These are phyloP conservation scores for Flaveria floridana DNA, from an alignment of 140 eudicot species.

Conservation along the genomic window DNA sequence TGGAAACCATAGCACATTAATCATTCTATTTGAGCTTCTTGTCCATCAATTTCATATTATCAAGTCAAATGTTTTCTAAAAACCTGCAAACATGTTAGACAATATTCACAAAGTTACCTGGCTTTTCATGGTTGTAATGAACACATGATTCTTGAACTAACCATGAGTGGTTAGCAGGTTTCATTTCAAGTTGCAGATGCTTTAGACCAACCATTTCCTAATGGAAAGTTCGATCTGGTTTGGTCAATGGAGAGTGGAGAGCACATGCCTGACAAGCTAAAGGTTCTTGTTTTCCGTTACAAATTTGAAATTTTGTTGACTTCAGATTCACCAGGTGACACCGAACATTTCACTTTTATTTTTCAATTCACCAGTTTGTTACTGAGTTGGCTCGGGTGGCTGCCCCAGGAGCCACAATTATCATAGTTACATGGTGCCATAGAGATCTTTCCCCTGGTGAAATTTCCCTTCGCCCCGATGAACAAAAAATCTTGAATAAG, in stretches of 20 bases:
- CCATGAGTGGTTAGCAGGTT: constrained; percentile 45
- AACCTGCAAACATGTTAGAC: constrained; percentile 1
- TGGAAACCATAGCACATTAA: no score
- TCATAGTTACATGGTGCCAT: constrained; percentile 90
- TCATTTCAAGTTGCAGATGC: constrained; percentile 95
- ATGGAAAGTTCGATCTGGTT: constrained; percentile 68
- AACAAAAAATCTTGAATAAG: constrained; percentile 56
- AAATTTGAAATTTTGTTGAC: constrained; percentile 5
- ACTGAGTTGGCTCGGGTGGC: constrained; percentile 55
- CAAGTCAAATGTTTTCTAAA: not conserved
- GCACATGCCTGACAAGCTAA: constrained; percentile 77
- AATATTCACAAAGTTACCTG: not conserved
- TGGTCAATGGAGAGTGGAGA: constrained; percentile 94
- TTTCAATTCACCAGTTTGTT: constrained; percentile 42
- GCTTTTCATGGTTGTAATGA: not conserved
- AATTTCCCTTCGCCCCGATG: constrained; percentile 62
- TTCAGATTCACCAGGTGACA: constrained; percentile 43
- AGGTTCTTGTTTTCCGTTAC: constrained; percentile 41
- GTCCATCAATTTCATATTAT: not conserved
- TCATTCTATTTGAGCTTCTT: no score
- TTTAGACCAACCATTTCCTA: constrained; percentile 67
- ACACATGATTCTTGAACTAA: constrained; percentile 22
- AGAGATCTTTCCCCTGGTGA: constrained; percentile 72
- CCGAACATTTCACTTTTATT: not conserved
- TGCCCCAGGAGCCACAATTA: constrained; percentile 84